These are phyloP conservation scores for Teratosphaeria zuluensis DNA, from an alignment of 2,329 filamentous ascomycete genomes.

Conservation along the genomic window DNA sequence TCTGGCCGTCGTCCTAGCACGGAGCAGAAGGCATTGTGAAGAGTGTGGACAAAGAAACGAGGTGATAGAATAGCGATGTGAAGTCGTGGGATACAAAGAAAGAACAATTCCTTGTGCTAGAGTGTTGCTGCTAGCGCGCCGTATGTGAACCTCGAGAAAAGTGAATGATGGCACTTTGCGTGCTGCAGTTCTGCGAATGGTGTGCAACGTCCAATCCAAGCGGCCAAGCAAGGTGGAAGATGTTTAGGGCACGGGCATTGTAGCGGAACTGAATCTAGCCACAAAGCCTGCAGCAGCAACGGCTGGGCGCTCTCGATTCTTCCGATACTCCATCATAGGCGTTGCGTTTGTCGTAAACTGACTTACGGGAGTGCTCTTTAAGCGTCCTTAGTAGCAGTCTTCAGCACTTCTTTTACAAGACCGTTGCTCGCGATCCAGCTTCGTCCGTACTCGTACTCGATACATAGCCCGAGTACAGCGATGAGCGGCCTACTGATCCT, in stretches of 20 bases:
- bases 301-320: no score
- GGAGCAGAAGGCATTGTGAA: neutral
- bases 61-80: neutral
- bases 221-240: no score
- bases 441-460: neutral
- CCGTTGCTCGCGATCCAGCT: neutral
- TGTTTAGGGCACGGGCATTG: no score
- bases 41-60: neutral
- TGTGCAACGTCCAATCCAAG: no score
- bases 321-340: no score
- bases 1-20: neutral
- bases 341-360: no score
- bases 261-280: no score
- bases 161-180: neutral
- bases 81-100: neutral
- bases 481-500: slow-evolving; percentile 8
- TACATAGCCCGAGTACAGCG: neutral
- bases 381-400: no score
- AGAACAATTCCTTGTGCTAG: neutral
- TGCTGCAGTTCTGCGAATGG: no score
- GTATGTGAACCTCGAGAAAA: neutral
- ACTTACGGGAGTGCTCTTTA: no score
- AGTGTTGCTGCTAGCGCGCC: neutral
- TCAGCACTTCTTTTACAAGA: no score
- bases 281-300: no score